These are phyloP conservation scores for Alternaria hordeiaustralica DNA, from an alignment of 2,329 filamentous ascomycete species.

Conservation along the genomic window DNA sequence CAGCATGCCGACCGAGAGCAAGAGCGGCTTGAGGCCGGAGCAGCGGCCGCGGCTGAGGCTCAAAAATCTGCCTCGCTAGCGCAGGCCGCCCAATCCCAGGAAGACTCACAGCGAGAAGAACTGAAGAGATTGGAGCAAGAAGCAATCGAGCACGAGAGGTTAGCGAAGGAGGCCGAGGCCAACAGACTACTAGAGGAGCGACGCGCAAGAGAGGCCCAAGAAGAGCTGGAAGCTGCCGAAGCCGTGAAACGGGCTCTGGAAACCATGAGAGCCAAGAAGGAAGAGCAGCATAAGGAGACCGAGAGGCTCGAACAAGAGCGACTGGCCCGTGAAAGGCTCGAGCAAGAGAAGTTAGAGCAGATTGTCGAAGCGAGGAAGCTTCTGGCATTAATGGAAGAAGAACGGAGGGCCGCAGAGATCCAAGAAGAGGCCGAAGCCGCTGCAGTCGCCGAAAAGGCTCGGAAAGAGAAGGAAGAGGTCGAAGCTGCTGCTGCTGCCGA, in stretches of 20 bases:
- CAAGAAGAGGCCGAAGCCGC: conserved; percentile 10
- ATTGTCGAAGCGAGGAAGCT: conserved; percentile 11
- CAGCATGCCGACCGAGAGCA: background rate
- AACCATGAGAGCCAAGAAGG: background rate
- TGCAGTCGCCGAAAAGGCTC: conserved; percentile 8
- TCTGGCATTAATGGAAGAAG: conserved; percentile 10
- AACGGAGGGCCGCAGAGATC: conserved; percentile 3
- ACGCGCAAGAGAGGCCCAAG: background rate
- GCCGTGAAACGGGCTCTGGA: conserved; percentile 1
- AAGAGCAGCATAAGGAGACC: background rate
- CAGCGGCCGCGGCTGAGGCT: background rate
- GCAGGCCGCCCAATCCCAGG: background rate
- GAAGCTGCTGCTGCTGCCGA: background rate
- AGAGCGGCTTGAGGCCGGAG: conserved; percentile 4
- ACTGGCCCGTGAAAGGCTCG: conserved; percentile 4
- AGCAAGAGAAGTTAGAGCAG: conserved; percentile 14
- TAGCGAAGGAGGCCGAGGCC: conserved; percentile 9
- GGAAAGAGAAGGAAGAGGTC: conserved; percentile 7
- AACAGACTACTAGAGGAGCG: conserved; percentile 1
- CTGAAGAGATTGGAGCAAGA: conserved; percentile 10
- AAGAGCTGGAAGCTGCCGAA: conserved; percentile 6
- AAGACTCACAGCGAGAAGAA: background rate
- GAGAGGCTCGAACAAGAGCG: conserved; percentile 6
- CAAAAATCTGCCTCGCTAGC: background rate
- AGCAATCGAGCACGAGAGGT: conserved; percentile 4